Conservation (phyloP, 805 yeast genomes). For the Ogataea saltuana region DNA sequence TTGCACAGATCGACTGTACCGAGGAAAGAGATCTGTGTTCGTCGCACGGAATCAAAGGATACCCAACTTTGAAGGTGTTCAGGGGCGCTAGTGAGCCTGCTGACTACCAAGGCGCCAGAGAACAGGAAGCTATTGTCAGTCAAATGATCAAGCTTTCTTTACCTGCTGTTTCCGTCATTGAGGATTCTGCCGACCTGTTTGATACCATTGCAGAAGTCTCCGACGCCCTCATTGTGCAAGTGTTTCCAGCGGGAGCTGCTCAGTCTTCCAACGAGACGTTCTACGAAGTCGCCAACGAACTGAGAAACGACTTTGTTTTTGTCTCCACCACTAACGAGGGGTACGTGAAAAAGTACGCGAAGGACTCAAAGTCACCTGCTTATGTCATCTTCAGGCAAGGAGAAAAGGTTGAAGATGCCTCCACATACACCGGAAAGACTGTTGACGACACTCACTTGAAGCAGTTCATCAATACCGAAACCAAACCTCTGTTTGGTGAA, state of each 20-base stretch:
- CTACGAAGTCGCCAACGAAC: slow-evolving; percentile 57
- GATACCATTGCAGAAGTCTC: slow-evolving; percentile 45
- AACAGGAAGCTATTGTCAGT: slow-evolving; percentile 70
- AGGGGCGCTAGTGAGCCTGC: slow-evolving; percentile 50
- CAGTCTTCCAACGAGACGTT: slow-evolving; percentile 56
- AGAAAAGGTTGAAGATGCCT: slow-evolving; percentile 48
- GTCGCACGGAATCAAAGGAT: slow-evolving; percentile 70
- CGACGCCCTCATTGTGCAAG: slow-evolving; percentile 59
- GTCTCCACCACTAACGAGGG: slow-evolving; percentile 45
- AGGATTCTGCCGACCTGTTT: slow-evolving; percentile 50
- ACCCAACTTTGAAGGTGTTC: slow-evolving; percentile 81
- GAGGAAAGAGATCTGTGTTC: slow-evolving; percentile 72
- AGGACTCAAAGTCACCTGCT: slow-evolving; percentile 37
- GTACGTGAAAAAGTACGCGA: slow-evolving; percentile 38
- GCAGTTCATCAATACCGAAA: slow-evolving; percentile 57
- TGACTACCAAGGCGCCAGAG: slow-evolving; percentile 85
- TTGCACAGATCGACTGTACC: slow-evolving; percentile 87
- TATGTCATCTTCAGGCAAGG: slow-evolving; percentile 51
- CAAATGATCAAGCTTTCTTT: slow-evolving; percentile 80
- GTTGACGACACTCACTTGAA: slow-evolving; percentile 40
- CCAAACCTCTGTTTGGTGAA: slow-evolving; percentile 85
- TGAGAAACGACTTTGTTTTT: slow-evolving; percentile 67
- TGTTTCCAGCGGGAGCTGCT: slow-evolving; percentile 36
- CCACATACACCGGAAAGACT: slow-evolving; percentile 41
- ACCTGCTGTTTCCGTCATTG: slow-evolving; percentile 66